Conservation (phyloP, 345 rosid species). For the Heritiera fomes region DNA sequence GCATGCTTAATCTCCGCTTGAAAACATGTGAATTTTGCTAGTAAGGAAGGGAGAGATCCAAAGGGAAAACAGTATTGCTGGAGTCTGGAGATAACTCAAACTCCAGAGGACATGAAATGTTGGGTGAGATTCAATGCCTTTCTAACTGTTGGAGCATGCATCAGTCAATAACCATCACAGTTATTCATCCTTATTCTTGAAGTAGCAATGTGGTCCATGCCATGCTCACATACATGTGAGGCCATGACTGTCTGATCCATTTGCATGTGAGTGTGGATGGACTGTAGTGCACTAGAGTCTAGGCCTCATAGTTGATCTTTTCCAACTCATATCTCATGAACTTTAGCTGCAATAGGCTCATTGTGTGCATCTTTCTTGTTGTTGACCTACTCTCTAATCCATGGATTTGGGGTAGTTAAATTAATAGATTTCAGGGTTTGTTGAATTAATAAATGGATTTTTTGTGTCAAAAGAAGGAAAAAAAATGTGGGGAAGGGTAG, state of each 20-base stretch:
- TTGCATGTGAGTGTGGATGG: constrained; percentile 7
- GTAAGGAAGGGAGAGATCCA: not conserved
- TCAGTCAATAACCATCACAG: not conserved
- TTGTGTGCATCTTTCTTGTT: not conserved
- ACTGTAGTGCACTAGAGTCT: not conserved
- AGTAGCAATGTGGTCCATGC: constrained; percentile 13
- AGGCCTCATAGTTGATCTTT: not conserved
- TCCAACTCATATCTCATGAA: not conserved
- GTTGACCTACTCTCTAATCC: not conserved
- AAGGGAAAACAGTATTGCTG: constrained; percentile 1
- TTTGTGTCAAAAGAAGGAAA: not conserved
- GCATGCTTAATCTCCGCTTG: constrained; percentile 8
- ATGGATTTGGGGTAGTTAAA: constrained; percentile 2
- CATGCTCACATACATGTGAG: constrained; percentile 10
- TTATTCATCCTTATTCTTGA: not conserved
- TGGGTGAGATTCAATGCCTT: constrained; percentile 21
- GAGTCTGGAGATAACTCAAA: not conserved
- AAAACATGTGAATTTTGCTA: not conserved
- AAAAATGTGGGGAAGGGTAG: too few species aligned
- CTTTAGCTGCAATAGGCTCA: not conserved
- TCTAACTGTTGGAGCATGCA: not conserved
- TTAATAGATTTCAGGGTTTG: not conserved
- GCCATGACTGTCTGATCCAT: constrained; percentile 3
- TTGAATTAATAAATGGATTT: not conserved
- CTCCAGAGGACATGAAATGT: not conserved